Conservation (phyloP, 345 rosid genomes). For the Corchorus capsularis region DNA sequence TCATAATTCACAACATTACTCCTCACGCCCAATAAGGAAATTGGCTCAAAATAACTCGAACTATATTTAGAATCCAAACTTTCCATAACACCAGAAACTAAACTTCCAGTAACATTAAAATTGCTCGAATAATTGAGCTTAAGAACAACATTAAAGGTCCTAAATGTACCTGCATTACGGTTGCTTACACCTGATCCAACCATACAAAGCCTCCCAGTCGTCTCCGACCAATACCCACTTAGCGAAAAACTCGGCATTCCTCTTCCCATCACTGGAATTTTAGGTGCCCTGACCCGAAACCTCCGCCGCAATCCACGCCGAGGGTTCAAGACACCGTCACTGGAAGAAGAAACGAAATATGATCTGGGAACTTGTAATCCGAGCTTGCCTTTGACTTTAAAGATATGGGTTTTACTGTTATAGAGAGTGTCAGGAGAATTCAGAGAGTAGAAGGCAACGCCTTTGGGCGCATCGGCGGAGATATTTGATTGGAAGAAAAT, state of each 20-base stretch:
- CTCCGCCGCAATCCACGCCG: slow-evolving; percentile 37
- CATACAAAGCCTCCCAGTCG: slow-evolving; percentile 79
- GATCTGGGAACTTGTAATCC: slow-evolving; percentile 35
- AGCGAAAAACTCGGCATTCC: slow-evolving; percentile 42
- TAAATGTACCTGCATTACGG: slow-evolving; percentile 33
- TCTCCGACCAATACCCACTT: slow-evolving; percentile 70
- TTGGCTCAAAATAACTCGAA: slow-evolving; percentile 45
- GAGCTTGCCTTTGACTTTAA: slow-evolving; percentile 43
- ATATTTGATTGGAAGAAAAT: slow-evolving; percentile 25
- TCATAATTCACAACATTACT: slow-evolving; percentile 45
- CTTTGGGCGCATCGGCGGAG: slow-evolving; percentile 20
- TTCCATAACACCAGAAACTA: slow-evolving; percentile 66
- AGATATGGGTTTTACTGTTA: slow-evolving; percentile 20
- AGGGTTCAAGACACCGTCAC: slow-evolving; percentile 19
- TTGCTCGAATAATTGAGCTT: slow-evolving; percentile 58
- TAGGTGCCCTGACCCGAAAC: slow-evolving; percentile 54
- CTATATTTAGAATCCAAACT: slow-evolving; percentile 37
- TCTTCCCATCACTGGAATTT: slow-evolving; percentile 37
- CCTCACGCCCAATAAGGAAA: slow-evolving; percentile 62
- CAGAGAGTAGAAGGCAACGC: slow-evolving; percentile 35
- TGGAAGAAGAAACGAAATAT: slow-evolving; percentile 20
- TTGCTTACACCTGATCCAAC: slow-evolving; percentile 62
- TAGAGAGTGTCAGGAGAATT: slow-evolving; percentile 23
- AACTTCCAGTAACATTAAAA: slow-evolving; percentile 48
- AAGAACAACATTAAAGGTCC: slow-evolving; percentile 46